phyloP scores from a whole-genome alignment of 176 grass and related monocot genomes.

The Puccinellia tenuiflora region DNA sequence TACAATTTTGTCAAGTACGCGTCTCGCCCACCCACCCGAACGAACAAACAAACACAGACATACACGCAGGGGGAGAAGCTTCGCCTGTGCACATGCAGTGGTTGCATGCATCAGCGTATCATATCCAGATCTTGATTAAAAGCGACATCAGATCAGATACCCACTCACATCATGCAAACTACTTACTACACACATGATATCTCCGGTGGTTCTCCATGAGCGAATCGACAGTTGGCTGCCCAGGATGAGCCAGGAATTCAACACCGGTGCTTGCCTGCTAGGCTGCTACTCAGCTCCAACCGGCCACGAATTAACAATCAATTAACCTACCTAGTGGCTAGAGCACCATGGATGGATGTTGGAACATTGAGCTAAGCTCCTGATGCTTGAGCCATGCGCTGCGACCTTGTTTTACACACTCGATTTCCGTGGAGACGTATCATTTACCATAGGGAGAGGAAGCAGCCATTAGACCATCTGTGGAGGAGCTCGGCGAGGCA shows the following conservation, averaged over 20 bases:
- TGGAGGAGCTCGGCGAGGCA: constrained; percentile 47
- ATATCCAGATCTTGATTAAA: constrained; percentile 25
- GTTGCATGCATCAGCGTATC: constrained; percentile 27
- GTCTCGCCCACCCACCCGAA: constrained; percentile 4
- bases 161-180: constrained; percentile 15
- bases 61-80: background rate
- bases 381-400: background rate
- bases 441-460: constrained; percentile 33
- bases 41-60: background rate
- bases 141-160: constrained; percentile 35
- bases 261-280: background rate
- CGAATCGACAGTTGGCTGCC: background rate
- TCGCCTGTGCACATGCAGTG: background rate
- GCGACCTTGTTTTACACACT: background rate
- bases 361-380: background rate
- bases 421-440: background rate
- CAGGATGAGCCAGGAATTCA: background rate
- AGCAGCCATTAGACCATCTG: constrained; percentile 34
- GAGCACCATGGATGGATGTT: background rate
- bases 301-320: background rate
- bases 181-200: constrained; percentile 24
- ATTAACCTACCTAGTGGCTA: background rate
- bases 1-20: background rate
- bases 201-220: background rate
- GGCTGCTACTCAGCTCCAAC: background rate